Conservation (phyloP, 139 green algal genomes). For the Volvox reticuliferus region DNA sequence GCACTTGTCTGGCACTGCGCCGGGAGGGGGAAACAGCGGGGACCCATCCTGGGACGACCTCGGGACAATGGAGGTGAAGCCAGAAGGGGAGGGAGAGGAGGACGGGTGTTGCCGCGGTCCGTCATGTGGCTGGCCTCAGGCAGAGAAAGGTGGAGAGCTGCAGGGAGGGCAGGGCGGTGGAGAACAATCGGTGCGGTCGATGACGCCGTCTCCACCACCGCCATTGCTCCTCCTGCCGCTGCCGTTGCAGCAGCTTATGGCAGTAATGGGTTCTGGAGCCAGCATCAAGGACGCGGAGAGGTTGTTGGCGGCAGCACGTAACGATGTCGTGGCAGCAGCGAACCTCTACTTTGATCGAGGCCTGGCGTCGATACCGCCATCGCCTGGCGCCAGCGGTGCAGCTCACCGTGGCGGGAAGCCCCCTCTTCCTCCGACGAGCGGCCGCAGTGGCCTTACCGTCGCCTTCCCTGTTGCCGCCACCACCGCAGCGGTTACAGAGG, state of each 20-base stretch:
- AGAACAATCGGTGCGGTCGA: too few relatives aligned
- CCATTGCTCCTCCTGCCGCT: background rate
- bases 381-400: background rate
- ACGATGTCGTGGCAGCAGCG: slow-evolving; percentile 52
- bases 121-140: background rate
- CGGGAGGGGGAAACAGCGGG: too few relatives aligned
- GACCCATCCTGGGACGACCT: background rate
- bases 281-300: background rate
- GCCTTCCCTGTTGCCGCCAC: too few relatives aligned
- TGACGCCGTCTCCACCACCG: background rate
- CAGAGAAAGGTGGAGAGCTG: too few relatives aligned
- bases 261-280: slow-evolving; percentile 56
- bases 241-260: slow-evolving; percentile 40
- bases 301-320: slow-evolving; percentile 54
- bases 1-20: too few relatives aligned
- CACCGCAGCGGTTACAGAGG: background rate
- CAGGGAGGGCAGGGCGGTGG: too few relatives aligned
- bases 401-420: too few relatives aligned
- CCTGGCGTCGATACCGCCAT: background rate
- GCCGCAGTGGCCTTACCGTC: too few relatives aligned
- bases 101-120: background rate
- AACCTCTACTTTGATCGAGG: slow-evolving; percentile 60
- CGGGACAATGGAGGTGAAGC: too few relatives aligned
- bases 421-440: background rate
- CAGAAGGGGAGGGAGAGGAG: background rate